Base-by-base conservation (phyloP, 2,329 filamentous ascomycete genomes). In the Orbilia quercus region DNA sequence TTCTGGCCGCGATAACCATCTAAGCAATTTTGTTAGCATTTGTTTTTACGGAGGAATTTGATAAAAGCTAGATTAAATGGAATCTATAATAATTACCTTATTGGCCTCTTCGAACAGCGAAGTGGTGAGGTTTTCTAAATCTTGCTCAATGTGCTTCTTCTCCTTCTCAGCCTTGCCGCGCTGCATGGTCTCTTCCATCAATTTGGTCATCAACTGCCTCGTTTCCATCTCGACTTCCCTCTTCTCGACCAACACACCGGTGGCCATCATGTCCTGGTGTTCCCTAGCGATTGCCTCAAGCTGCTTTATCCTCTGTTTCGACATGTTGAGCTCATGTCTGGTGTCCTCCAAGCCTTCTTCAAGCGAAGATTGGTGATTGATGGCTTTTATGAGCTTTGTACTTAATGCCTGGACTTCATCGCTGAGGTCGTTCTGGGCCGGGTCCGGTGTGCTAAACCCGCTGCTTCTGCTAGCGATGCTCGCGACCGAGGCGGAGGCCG, bases 61-160 rank as follows among this genome's bases (percentile, higher is more conserved):
- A n/a, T n/a, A 36, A n/a, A 38, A 38, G 7, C 16, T 28, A 0
- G 28, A 40, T 1, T 20, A 40, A 6, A 2, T 22, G 25, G 38
- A 44, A 12, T n/a, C n/a, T n/a, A n/a, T n/a, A 34, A 38, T 36
- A 79, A 81, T 71, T 80, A 88, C 87, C 81, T 90, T 93, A 82
- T 99, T 98, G 54, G 95, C 95, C 83, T 99, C 94, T 79, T 98
- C 92, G 75, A 99, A 99, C n/a, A 99, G 85, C 25, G 92, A 92
- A 1, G 92, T 89, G 0, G 95, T 98, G 75, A 99, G 82, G 58
- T 88, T 91, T 82, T 98, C 95, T 48, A 99, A 83, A 81, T 99
- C 95, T 77, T 90, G 89, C 80, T 99, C 95, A 28, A 97, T 96
- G 75, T 89, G 89, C 80, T 90, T 91, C 83, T 95, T 96, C 64